phyloP scores from a whole-genome alignment of 805 yeast species.

The Suhomyces prunicola region DNA sequence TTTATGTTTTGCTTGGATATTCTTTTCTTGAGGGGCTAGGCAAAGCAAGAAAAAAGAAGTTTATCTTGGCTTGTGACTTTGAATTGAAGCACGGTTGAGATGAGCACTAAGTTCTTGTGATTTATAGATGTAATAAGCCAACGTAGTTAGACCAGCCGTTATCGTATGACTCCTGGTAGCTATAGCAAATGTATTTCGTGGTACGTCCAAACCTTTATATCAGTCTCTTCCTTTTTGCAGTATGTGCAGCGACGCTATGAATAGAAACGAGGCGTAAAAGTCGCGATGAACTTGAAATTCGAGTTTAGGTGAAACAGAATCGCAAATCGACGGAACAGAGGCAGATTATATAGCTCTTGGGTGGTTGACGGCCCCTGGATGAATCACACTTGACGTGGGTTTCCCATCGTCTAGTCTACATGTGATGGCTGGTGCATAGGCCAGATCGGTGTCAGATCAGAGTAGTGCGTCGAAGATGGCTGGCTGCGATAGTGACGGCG shows the following conservation, averaged over 20 bases:
- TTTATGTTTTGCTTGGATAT: not conserved
- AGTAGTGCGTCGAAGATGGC: not conserved
- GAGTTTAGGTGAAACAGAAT: not conserved
- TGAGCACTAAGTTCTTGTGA: not conserved
- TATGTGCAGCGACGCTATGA: not conserved
- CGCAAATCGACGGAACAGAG: not conserved
- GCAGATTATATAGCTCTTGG: not conserved
- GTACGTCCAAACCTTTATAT: not conserved
- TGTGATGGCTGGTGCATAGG: conserved; percentile 3
- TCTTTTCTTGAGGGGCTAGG: not conserved
- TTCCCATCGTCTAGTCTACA: not conserved
- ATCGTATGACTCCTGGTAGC: not conserved
- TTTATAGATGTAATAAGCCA: not conserved
- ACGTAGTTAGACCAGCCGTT: not conserved
- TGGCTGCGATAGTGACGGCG: conserved; percentile 1
- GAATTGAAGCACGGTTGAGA: not conserved
- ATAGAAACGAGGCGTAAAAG: not conserved
- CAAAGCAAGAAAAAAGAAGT: not conserved
- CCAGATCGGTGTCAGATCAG: not conserved
- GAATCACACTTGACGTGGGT: not conserved
- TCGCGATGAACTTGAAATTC: not conserved
- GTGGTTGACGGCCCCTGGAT: not conserved
- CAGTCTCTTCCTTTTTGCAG: not conserved
- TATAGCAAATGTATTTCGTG: not conserved
- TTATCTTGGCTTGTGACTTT: not conserved